Evolutionary conservation across 2,329 filamentous ascomycete species (phyloP), one percentile per base, ranked within the genome.

Genomic region (Aspergillus tubingensis): DNA sequence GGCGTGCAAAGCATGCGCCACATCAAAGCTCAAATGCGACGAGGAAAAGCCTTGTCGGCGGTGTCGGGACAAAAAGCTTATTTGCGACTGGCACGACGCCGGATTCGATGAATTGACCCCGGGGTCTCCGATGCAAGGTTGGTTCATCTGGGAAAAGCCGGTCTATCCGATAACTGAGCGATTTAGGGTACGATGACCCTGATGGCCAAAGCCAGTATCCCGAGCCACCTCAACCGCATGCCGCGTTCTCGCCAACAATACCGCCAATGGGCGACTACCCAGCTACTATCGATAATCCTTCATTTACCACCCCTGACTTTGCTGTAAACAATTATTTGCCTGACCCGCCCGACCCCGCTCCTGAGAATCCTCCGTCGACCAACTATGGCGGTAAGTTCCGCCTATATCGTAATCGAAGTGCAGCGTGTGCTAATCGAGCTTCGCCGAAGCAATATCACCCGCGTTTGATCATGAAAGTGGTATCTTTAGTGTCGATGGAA

Each of bases 41-140:
- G 82, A 85, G 62, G 76, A 80, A 49, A 84, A 84, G 70, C 82
- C 82, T 7, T 85, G 82, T 66, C 80, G 75, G 62, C 74, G 82
- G 49, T 85, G 82, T 69, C 76, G 72, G 43, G 81, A 81, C 65
- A 82, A 81, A 64, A 77, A 77, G 64, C 77, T 83, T 19, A 64
- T 70, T 5, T 85, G 82, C 59, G 73, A 74, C 27, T 74, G 70
- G 65, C 65, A 69, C 17, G 67, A 68, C 23, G 55, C 61, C 3
- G 52, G 23, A 4, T 21, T 30, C 15, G 65, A 64, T 23, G 66
- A 68, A 11, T 51, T 61, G 3, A 65, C 66, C n/a, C 65, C 67
- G 5, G 66, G 65, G 13, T 44, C 60, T 19, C 53, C 54, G 1
- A 61, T 60, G 51, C 64, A 62, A 55, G 57, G 62, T 63, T 43